Base-by-base conservation (phyloP, 768 basidiomycete species). In the Astraeus odoratus region DNA sequence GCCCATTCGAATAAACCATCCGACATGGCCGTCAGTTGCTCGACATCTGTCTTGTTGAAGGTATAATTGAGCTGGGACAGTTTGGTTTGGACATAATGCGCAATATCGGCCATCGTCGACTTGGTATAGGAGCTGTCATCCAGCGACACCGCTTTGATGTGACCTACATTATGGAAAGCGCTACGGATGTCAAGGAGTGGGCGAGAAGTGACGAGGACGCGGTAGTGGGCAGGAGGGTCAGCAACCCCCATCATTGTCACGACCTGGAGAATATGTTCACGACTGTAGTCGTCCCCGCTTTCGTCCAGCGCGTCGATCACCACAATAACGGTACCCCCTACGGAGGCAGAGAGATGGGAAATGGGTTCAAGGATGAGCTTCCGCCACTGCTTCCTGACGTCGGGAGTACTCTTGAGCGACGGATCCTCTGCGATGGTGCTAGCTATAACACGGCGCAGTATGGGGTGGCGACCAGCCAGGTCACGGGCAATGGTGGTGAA, bases 241-340 rank as follows among this genome's bases (percentile, higher is more conserved):
- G 7, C 6, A 12, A 9, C 12, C 20, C 31, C 35, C 7, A 18
- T 19, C 25, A 9, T 12, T 3, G 34, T 8, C 10, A 52, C 31
- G 8, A 51, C 15, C 24, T n/a, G 0, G n/a, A 64, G 54, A 16
- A 61, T 47, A 4, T n/a, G n/a, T 18, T 38, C 34, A 13, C 52
- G 49, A 26, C 31, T 23, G 1, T 15, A 12, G 3, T 34, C 37
- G 8, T 52, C 37, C 5, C 46, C 44, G 27, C 51, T 53, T 36
- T 51, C 55, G 26, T 57, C 54, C 19, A 60, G 37, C 4, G 43
- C 61, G 31, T 64, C 61, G n/a, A 62, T 55, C 34, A 64, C 42
- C 12, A 60, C 42, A 4, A 58, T 27, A 8, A 59, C 49, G 10
- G 53, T 57, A 12, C 53, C 51, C 37, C 48, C 5, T 15, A 56